Evolutionary conservation across 306 rosid genomes (phyloP).

Genomic region (Coriaria nepalensis): DNA sequence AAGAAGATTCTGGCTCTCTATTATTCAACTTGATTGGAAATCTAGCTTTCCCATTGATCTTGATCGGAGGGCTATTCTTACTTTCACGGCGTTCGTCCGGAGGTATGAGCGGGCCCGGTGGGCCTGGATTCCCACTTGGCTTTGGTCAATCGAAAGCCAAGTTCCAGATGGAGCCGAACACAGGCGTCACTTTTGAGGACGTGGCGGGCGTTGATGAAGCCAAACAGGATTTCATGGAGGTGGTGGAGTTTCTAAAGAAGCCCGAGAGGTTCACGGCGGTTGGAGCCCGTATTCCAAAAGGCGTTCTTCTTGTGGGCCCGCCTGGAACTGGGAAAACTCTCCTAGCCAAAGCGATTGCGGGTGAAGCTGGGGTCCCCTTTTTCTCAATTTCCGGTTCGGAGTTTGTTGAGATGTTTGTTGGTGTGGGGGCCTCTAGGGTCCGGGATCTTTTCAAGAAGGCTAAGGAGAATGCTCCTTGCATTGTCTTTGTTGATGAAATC

Average conservation of each 20-base stretch:
- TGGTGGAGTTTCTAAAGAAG: conserved; percentile 88
- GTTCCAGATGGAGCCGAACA: conserved; percentile 96
- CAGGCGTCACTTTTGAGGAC: conserved; percentile 95
- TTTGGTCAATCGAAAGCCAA: conserved; percentile 96
- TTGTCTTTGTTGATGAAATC: conserved; percentile 96
- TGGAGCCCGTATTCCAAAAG: conserved; percentile 98
- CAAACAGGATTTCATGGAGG: conserved; percentile 97
- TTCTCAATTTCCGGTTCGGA: conserved; percentile 98
- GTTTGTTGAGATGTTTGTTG: conserved; percentile 99
- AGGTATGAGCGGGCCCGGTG: conserved; percentile 95
- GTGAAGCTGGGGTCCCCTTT: conserved; percentile 98
- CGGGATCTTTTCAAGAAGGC: conserved; percentile 99
- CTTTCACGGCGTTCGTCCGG: conserved; percentile 92
- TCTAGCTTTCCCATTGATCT: conserved; percentile 78
- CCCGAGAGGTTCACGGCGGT: conserved; percentile 97
- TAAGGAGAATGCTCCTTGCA: conserved; percentile 98
- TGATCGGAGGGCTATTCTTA: conserved; percentile 86
- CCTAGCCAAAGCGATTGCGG: conserved; percentile 93
- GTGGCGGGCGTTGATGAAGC: conserved; percentile 99
- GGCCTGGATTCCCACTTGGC: conserved; percentile 76
- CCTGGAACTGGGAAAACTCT: conserved; percentile 98
- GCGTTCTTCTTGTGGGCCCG: conserved; percentile 97
- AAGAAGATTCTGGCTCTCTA: conserved; percentile 85
- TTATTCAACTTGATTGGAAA: conserved; percentile 81
- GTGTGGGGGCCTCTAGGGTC: conserved; percentile 96